A percentile compares a stretch with the other conserved stretches of the same genome.
These are phyloP conservation scores for Lenwebbia sp. DNA, from an alignment of 345 rosid genomes.

Conservation along the genomic window DNA sequence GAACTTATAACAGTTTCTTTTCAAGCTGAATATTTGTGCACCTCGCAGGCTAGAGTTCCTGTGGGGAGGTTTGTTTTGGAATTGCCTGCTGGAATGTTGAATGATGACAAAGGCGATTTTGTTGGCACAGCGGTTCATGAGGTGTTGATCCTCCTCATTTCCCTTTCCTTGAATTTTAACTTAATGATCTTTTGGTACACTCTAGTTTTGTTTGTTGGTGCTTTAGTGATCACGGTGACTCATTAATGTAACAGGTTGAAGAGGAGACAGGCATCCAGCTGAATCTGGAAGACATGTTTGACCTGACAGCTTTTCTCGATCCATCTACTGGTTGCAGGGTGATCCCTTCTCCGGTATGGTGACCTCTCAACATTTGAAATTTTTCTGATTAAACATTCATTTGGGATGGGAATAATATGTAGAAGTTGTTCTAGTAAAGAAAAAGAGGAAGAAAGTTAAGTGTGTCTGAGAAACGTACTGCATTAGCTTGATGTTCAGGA, in stretches of 20 bases:
- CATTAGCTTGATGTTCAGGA: not conserved
- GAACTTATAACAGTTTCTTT: not conserved
- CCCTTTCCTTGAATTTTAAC: not conserved
- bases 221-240: not conserved
- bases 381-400: not conserved
- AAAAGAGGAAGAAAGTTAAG: not conserved
- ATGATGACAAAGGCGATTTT: slow-evolving; percentile 76
- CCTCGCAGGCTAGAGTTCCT: slow-evolving; percentile 79
- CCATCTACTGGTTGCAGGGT: slow-evolving; percentile 55
- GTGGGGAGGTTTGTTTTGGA: slow-evolving; percentile 70
- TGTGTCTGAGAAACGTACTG: not conserved
- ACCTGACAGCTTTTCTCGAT: slow-evolving; percentile 79
- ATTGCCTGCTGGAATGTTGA: slow-evolving; percentile 95
- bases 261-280: slow-evolving; percentile 80
- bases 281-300: slow-evolving; percentile 63
- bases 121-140: slow-evolving; percentile 92
- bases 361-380: not conserved
- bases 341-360: slow-evolving; percentile 71
- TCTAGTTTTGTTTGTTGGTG: not conserved
- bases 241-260: slow-evolving; percentile 40
- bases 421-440: not conserved
- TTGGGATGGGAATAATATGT: not conserved
- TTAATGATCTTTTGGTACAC: not conserved
- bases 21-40: not conserved
- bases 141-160: slow-evolving; percentile 28